Evolutionary conservation across 1,284 basidiomycete genomes (phyloP), one percentile per base, ranked within the genome.

Genomic region (Phellinidium pouzarii): DNA sequence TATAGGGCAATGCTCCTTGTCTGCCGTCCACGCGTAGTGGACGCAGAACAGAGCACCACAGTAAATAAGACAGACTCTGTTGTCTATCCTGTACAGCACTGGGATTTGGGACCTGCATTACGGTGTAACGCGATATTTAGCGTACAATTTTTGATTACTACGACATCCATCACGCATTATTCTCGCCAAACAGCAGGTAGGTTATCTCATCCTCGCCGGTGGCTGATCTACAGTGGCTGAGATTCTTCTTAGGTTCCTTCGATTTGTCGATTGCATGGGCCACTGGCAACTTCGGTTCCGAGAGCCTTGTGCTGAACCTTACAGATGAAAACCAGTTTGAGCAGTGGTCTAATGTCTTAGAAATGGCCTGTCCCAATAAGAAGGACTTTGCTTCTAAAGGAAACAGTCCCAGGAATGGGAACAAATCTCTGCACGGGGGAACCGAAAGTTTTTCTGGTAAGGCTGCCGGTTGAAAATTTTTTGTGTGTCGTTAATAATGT

Each of bases 61-160:
- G 22, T 26, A 6, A 23, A 23, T 4, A 26, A n/a, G 20, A n/a
- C 17, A 17, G n/a, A 29, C 23, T 29, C 25, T 11, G 17, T 26
- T 4, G 23, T 25, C 8, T 44, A 44, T n/a, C 43, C 43, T 26
- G 27, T 44, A 17, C 25, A 22, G 12, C 23, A 25, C 1, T 44
- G 43, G 43, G 43, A 44, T 11, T 44, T 44, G 43, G 43, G 43
- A 7, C 43, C 43, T 11, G 43, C 43, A 11, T 14, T 44, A 12
- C 43, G 43, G 7, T 44, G 22, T 26, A 29, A 44, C 25, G 43
- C 27, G 4, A 44, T 25, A 27, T 17, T 27, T 12, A 2, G 22
- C 12, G 23, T 14, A 26, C n/a, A 25, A 2, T 25, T 11, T 29
- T 27, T 17, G 12, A 12, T 17, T n/a, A 7, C n/a, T n/a, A 34